A percentile compares a stretch with the other conserved stretches of the same genome.
Evolutionary conservation across 108 stramenopile genomes (phyloP).

Genomic region (Nitzschia sp.): DNA sequence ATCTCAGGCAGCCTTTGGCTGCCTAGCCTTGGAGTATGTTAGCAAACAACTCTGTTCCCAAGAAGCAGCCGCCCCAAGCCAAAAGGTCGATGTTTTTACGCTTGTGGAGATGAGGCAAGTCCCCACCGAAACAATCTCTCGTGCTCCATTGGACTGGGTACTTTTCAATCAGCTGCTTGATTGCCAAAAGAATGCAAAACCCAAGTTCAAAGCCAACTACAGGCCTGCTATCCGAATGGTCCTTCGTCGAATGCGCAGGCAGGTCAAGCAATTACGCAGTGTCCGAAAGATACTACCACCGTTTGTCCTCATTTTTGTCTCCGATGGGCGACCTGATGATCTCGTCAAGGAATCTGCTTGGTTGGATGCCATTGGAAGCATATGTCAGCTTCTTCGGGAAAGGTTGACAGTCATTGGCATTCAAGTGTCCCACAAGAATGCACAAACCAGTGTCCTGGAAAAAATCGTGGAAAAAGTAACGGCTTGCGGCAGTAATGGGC

Average conservation of each 20-base stretch:
- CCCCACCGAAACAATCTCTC: constrained; percentile 34
- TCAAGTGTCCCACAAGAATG: constrained; percentile 21
- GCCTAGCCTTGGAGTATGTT: constrained; percentile 53
- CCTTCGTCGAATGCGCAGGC: constrained; percentile 23
- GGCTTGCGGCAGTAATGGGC: constrained; percentile 21
- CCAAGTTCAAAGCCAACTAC: constrained; percentile 8
- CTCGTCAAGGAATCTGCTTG: too few relatives aligned
- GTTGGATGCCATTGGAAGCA: too few relatives aligned
- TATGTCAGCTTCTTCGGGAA: constrained; percentile 42
- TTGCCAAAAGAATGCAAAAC: constrained; percentile 19
- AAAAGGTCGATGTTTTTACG: constrained; percentile 44
- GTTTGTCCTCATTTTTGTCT: constrained; percentile 46
- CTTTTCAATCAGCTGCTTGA: constrained; percentile 56
- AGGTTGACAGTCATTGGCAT: constrained; percentile 42
- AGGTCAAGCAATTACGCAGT: constrained; percentile 48
- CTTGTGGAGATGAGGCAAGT: constrained; percentile 56
- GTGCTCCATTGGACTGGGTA: constrained; percentile 62
- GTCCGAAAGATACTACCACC: constrained; percentile 36
- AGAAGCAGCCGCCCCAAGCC: constrained; percentile 30
- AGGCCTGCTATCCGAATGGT: neutral
- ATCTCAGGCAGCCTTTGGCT: constrained; percentile 52
- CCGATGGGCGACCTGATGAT: constrained; percentile 49
- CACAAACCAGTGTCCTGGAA: constrained; percentile 38
- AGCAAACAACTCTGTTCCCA: constrained; percentile 55
- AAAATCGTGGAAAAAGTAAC: constrained; percentile 29